Percentiles rank a stretch among this genome's conserved stretches.
Evolutionary conservation across 2,329 filamentous ascomycete species (phyloP).

Genomic region (Alternaria longipes): DNA sequence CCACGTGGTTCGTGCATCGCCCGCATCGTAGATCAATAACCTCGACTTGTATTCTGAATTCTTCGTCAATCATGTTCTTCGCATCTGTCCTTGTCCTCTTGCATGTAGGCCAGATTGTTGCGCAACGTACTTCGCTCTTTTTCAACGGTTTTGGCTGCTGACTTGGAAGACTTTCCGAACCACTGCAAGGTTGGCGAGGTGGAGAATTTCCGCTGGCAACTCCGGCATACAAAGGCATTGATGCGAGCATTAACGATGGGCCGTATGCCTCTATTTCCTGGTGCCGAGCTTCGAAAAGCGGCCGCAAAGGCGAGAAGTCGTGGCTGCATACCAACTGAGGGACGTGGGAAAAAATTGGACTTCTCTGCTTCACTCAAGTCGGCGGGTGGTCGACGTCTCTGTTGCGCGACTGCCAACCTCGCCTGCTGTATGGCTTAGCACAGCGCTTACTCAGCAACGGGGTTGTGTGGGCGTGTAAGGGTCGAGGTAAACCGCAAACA

Average conservation of each 20-base stretch:
- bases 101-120: rapidly evolving
- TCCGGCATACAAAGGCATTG: constrained; percentile 35
- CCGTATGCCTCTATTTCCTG: constrained; percentile 12
- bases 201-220: constrained; percentile 45
- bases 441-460: background rate
- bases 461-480: background rate
- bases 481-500: background rate
- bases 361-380: background rate
- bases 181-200: constrained; percentile 35
- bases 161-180: constrained; percentile 24
- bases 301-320: constrained; percentile 32
- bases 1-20: constrained; percentile 47
- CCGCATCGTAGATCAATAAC: constrained; percentile 51
- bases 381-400: background rate
- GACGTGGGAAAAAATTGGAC: background rate
- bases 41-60: constrained; percentile 36
- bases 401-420: background rate
- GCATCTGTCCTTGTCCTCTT: background rate
- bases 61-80: background rate
- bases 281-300: constrained; percentile 29
- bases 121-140: constrained; percentile 34
- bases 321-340: constrained; percentile 37
- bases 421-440: background rate
- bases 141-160: constrained; percentile 28
- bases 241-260: constrained; percentile 12